Percentiles rank a stretch among this genome's conserved stretches.
Conservation (phyloP, 2,329 filamentous ascomycete genomes). For the Didymella glomerata region DNA sequence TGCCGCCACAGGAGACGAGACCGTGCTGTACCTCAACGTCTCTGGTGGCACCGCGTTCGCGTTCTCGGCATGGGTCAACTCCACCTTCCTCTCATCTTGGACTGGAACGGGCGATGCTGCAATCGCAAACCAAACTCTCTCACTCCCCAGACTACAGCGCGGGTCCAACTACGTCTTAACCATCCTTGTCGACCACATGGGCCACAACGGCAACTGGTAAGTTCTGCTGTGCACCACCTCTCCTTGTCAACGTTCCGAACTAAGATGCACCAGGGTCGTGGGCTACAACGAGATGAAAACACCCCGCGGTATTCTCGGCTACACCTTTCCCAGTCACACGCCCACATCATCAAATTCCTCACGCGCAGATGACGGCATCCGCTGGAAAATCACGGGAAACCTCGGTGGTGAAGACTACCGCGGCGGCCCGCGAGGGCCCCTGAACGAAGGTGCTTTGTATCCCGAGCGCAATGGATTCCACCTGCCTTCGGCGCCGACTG, state of each 20-base stretch:
- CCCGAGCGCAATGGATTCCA: slow-evolving; percentile 70
- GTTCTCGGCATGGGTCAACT: slow-evolving; percentile 71
- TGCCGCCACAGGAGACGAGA: slow-evolving; percentile 66
- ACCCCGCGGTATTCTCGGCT: slow-evolving; percentile 68
- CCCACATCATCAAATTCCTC: slow-evolving; percentile 38
- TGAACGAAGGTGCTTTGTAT: slow-evolving; percentile 71
- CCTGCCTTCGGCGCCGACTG: slow-evolving; percentile 55
- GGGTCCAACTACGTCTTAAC: slow-evolving; percentile 70
- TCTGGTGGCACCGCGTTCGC: slow-evolving; percentile 73
- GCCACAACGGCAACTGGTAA: slow-evolving; percentile 67
- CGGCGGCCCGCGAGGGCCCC: slow-evolving; percentile 66
- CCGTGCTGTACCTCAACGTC: slow-evolving; percentile 61
- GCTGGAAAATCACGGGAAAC: slow-evolving; percentile 73
- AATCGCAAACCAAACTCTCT: slow-evolving; percentile 64
- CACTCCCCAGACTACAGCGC: slow-evolving; percentile 59
- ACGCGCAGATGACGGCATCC: slow-evolving; percentile 49
- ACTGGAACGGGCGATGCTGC: slow-evolving; percentile 60
- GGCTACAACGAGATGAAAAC: slow-evolving; percentile 62
- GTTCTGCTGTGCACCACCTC: not conserved
- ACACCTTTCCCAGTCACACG: slow-evolving; percentile 58
- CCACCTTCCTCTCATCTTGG: slow-evolving; percentile 69
- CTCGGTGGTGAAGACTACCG: slow-evolving; percentile 68
- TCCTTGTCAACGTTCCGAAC: not conserved
- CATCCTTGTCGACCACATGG: slow-evolving; percentile 74
- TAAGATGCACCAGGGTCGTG: slow-evolving; percentile 51